phyloP scores from a whole-genome alignment of 164 flowering plant species.

The Echeveria elegans region DNA sequence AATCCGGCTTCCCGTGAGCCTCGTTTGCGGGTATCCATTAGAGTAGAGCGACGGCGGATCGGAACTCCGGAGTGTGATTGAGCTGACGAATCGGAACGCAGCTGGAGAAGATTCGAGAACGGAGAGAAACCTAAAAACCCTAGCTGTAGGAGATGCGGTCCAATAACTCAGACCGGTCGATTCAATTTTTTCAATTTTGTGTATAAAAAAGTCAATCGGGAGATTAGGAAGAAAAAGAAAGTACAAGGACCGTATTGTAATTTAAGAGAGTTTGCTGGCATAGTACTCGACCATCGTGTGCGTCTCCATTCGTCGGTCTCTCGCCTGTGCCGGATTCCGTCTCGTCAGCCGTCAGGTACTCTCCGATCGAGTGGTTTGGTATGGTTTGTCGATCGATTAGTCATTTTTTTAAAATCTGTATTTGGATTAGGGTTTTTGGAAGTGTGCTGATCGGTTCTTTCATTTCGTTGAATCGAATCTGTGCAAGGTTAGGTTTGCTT shows the following conservation, averaged over 20 bases:
- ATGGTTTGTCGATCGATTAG: neutral
- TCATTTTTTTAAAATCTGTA: neutral
- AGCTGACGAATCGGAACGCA: too few species aligned
- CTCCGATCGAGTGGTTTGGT: neutral
- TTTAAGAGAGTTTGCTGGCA: neutral
- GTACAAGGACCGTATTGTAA: neutral
- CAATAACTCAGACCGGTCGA: too few species aligned
- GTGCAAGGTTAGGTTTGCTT: conserved; percentile 4
- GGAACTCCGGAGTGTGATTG: too few species aligned
- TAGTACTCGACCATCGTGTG: neutral
- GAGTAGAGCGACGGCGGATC: neutral
- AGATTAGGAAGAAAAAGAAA: neutral
- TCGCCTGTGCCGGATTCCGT: neutral
- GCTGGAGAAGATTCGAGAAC: too few species aligned
- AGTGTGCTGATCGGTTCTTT: neutral
- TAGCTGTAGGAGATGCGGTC: neutral
- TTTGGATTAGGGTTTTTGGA: neutral
- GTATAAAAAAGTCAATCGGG: too few species aligned
- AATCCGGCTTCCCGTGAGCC: neutral
- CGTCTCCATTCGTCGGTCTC: neutral
- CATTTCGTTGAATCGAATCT: neutral
- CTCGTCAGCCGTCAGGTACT: neutral
- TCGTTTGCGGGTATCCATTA: neutral
- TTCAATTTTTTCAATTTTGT: too few species aligned
- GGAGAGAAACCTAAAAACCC: neutral